Base-by-base conservation (phyloP, 2,329 filamentous ascomycete species). In the Chaetomium strumarium region DNA sequence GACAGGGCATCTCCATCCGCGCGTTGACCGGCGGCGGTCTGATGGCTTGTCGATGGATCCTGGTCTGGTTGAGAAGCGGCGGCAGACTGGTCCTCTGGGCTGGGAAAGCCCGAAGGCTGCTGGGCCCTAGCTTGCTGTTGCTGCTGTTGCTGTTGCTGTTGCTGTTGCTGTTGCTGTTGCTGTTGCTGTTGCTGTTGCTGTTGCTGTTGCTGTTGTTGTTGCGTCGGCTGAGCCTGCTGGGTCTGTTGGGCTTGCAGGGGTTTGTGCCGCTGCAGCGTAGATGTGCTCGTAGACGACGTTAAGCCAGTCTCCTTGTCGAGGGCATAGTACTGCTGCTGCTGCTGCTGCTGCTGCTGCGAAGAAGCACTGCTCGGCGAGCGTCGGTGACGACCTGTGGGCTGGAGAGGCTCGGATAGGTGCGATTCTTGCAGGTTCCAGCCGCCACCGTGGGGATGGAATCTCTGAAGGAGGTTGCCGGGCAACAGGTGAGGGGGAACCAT, bases 371-470 rank as follows among this genome's bases (percentile, higher is more conserved):
- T 64, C 0, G 66, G 61, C 10, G 67, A 68, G 6, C 65, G 57
- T 11, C 68, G 67, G 41, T 70, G 67, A 17, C 68, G 67, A 31
- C 69, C 67, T 3, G 68, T 63, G 4, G 67, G 62, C 16, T 72
- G 66, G 7, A 81, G 68, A 24, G 79, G 79, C 56, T 78, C 72
- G 1, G 72, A 66, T 34, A 82, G 67, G 53, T 77, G 72, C 10
- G 79, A 81, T 64, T 80, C 77, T 56, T 81, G 72, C 6, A 78
- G 64, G 46, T 74, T 77, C 78, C 79, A 82, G 16, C 69, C 68
- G 16, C 70, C 69, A 0, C 72, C 73, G n/a, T 68, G 65, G 1
- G 71, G 72, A 24, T 71, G 70, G 3, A 75, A 66, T 29, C 62
- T 68, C 33, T 72, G 70, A 8, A 73, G 64, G 10, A 72, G 69